phyloP scores from a whole-genome alignment of 73 alveolate genomes.

The Paramecium pentaurelia region DNA sequence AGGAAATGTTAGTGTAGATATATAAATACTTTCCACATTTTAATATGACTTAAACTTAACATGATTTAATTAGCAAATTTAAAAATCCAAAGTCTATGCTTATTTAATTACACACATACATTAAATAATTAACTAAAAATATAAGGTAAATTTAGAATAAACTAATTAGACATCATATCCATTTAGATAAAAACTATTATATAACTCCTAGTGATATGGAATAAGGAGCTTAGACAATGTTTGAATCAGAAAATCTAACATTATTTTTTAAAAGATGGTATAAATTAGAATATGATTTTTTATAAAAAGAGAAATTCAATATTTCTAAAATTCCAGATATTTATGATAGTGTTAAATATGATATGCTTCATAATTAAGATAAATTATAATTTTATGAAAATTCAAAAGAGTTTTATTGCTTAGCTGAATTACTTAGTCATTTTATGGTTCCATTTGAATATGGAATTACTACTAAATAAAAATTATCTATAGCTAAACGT shows the following conservation, averaged over 20 bases:
- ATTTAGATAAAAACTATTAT: slow-evolving; percentile 31
- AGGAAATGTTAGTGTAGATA: not conserved
- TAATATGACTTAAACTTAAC: not conserved
- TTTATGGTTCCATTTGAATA: slow-evolving; percentile 89
- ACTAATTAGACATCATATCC: not conserved
- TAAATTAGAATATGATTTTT: slow-evolving; percentile 84
- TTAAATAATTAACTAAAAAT: slow-evolving; percentile 37
- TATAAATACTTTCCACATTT: slow-evolving; percentile 30
- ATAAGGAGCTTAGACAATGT: not conserved
- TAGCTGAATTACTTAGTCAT: slow-evolving; percentile 68
- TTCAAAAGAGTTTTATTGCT: slow-evolving; percentile 66
- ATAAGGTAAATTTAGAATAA: not conserved
- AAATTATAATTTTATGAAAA: slow-evolving; percentile 67
- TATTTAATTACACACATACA: not conserved
- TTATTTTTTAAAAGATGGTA: slow-evolving; percentile 88
- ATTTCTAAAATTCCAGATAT: slow-evolving; percentile 92
- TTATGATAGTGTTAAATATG: slow-evolving; percentile 89
- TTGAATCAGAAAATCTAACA: slow-evolving; percentile 67
- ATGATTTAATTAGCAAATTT: not conserved
- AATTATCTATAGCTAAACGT: slow-evolving; percentile 72
- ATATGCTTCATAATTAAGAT: slow-evolving; percentile 80
- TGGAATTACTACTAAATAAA: slow-evolving; percentile 83
- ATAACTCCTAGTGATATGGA: slow-evolving; percentile 56
- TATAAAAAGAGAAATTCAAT: slow-evolving; percentile 70
- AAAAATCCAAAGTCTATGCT: not conserved